These are phyloP conservation scores for Ogataea polymorpha DNA, from an alignment of 805 yeast genomes.

Conservation along the genomic window DNA sequence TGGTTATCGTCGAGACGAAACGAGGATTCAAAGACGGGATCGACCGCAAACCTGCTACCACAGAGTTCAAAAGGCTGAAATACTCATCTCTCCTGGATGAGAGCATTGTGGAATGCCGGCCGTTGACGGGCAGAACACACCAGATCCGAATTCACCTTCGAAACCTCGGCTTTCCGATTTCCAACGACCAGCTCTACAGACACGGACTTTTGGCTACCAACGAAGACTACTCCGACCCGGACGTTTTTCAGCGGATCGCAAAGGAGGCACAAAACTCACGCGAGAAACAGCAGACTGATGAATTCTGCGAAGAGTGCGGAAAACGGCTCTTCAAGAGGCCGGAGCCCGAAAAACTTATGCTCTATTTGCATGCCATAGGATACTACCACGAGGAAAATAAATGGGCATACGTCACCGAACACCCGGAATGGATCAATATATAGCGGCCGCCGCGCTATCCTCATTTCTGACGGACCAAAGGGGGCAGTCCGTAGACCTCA, in stretches of 20 bases:
- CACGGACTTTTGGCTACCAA: slow-evolving; percentile 10
- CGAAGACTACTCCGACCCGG: slow-evolving; percentile 9
- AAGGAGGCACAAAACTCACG: slow-evolving; percentile 13
- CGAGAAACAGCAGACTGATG: slow-evolving; percentile 19
- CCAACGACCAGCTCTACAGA: slow-evolving; percentile 35
- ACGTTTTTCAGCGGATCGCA: slow-evolving; percentile 12
- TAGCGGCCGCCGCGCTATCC: slow-evolving; percentile 4
- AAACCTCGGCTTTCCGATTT: slow-evolving; percentile 39
- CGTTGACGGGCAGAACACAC: slow-evolving; percentile 54
- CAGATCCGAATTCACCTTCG: slow-evolving; percentile 56
- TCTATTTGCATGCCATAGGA: slow-evolving; percentile 48
- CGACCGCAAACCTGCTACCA: slow-evolving; percentile 20
- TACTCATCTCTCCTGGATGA: slow-evolving; percentile 32
- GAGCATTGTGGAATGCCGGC: slow-evolving; percentile 47
- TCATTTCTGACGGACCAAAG: background rate
- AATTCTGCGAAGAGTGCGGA: slow-evolving; percentile 36
- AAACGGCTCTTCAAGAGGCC: slow-evolving; percentile 32
- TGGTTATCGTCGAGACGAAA: slow-evolving; percentile 31
- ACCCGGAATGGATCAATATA: slow-evolving; percentile 49
- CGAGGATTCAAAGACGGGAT: slow-evolving; percentile 26
- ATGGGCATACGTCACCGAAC: slow-evolving; percentile 39
- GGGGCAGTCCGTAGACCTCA: slow-evolving; percentile 8
- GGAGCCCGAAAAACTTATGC: slow-evolving; percentile 29
- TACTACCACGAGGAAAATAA: slow-evolving; percentile 30
- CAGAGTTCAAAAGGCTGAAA: slow-evolving; percentile 25